Evolutionary conservation across 2,329 filamentous ascomycete genomes (phyloP), one percentile per base, ranked within the genome.

Genomic region (Periconia sp.): DNA sequence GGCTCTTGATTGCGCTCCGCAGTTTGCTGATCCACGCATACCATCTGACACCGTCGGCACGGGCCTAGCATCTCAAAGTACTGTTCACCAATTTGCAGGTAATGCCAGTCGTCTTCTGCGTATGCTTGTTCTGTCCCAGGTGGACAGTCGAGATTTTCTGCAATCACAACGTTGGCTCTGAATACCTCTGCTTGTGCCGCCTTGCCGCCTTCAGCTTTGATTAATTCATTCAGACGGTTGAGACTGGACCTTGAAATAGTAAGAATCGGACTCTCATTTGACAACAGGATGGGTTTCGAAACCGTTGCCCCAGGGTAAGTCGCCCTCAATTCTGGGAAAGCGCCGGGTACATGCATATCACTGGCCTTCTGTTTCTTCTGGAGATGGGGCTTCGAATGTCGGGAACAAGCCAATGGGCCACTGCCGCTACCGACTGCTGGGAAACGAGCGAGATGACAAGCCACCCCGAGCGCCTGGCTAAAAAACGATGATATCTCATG

Each of bases 241-340:
- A 97, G 82, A 61, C 92, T 97, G 10, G 89, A 86, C 50, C 85
- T 82, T 18, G 90, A 91, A 52, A 97, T 87, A 45, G 91, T 84
- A 0, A 99, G 82, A 43, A 99, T 95, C 0, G 94, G 93, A 49
- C 91, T 96, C 73, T 97, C 94, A 70, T 99, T 99, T 20, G 92
- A 90, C 2, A 99, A 78, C 0, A 94, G 77, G 33, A 97, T 92
- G 3, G 86, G 83, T 48, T 81, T 71, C 50, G 70, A 69, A 61
- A 65, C 61, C 81, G 80, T 9, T 81, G 82, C 18, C 81, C 83
- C 17, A 81, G 81, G 62, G 59, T 60, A 64, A 48, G 62, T 1
- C 80, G 77, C 41, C 73, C 30, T 59, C n/a, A 66, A 55, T 56
- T 73, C 70, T 60, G 82, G 83, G 57, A 83, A 86, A 18, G 81